Percentiles rank a stretch among this genome's conserved stretches.
Evolutionary conservation across 441 rosid genomes (phyloP).

Genomic region (Adansonia grandidieri): DNA sequence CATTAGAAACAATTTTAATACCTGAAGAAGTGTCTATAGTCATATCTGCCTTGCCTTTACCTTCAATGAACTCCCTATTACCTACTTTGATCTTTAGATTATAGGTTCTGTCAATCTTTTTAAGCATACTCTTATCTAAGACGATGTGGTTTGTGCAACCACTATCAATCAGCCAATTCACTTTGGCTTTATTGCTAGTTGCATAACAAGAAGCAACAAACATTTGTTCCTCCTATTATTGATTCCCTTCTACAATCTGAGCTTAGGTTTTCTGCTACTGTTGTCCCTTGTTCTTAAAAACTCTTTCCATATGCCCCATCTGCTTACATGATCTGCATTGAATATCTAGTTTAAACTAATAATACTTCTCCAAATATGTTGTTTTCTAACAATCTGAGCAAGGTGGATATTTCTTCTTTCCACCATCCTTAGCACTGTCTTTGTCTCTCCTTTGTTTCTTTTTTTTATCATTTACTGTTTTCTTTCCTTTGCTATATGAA

Average conservation of each 20-base stretch:
- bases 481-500: neutral
- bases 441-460: neutral
- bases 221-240: neutral
- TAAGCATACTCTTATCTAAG: no score
- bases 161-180: no score
- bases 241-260: neutral
- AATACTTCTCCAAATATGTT: neutral
- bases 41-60: no score
- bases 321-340: neutral
- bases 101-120: no score
- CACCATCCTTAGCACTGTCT: neutral
- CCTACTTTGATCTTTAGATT: no score
- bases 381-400: neutral
- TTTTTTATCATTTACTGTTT: neutral
- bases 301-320: neutral
- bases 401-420: neutral
- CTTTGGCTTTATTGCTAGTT: no score
- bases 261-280: neutral
- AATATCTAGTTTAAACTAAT: neutral
- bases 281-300: neutral
- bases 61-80: no score
- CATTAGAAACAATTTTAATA: no score
- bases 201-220: no score
- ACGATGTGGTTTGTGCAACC: no score
- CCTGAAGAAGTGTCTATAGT: no score